These are phyloP conservation scores for Schwanniomyces sp. DNA, from an alignment of 805 yeast species.

Conservation along the genomic window DNA sequence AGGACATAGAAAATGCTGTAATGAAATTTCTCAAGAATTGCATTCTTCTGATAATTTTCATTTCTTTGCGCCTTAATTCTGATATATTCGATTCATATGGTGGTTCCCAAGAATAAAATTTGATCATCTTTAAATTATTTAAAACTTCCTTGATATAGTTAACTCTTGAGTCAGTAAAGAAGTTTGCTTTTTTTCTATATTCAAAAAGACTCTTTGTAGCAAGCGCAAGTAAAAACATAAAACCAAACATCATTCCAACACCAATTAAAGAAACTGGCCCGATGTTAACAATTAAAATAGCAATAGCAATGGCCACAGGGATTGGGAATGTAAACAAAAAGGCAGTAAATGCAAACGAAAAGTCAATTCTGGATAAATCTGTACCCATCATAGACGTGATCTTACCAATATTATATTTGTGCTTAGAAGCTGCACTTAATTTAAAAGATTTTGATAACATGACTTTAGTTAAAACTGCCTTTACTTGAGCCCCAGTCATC, in stretches of 20 bases:
- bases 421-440: constrained; percentile 56
- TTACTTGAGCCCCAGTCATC: constrained; percentile 66
- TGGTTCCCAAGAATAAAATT: constrained; percentile 88
- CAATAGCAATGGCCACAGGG: constrained; percentile 61
- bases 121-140: constrained; percentile 75
- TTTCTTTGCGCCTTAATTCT: constrained; percentile 60
- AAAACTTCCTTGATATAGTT: constrained; percentile 75
- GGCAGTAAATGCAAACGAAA: constrained; percentile 70
- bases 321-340: constrained; percentile 64
- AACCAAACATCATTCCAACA: constrained; percentile 53
- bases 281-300: constrained; percentile 61
- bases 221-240: constrained; percentile 45
- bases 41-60: constrained; percentile 57
- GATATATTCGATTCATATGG: constrained; percentile 65
- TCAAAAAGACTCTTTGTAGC: constrained; percentile 53
- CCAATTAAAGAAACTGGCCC: constrained; percentile 79
- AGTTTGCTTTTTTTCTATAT: constrained; percentile 57
- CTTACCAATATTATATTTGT: constrained; percentile 63
- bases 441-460: constrained; percentile 66
- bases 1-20: constrained; percentile 63
- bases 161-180: constrained; percentile 75
- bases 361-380: constrained; percentile 77
- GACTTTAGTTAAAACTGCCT: constrained; percentile 70
- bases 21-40: constrained; percentile 62
- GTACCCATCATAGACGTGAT: constrained; percentile 80